phyloP scores from a whole-genome alignment of 345 rosid species.

The Moricandia arvensis region DNA sequence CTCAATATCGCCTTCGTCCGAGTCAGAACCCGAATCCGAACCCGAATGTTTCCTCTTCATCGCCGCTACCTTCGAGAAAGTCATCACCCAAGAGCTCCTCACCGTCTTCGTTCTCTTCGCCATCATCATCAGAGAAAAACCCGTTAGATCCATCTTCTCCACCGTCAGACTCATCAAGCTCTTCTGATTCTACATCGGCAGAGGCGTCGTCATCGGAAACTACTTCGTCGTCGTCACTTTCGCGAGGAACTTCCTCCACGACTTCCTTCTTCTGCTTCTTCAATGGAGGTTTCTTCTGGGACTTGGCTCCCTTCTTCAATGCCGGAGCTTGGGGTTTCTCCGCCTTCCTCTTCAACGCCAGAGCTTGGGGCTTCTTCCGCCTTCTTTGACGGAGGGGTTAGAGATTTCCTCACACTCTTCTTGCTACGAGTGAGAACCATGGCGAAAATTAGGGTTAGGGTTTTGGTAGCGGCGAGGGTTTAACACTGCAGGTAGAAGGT shows the following conservation, averaged over 20 bases:
- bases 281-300: conserved; percentile 37
- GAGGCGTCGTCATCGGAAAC: conserved; percentile 42
- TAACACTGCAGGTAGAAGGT: conserved; percentile 16
- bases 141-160: conserved; percentile 24
- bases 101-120: conserved; percentile 25
- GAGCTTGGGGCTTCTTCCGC: background rate
- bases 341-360: conserved; percentile 39
- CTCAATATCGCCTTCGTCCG: conserved; percentile 54
- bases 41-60: conserved; percentile 42
- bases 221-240: conserved; percentile 39
- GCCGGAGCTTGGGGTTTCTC: conserved; percentile 38
- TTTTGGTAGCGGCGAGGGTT: conserved; percentile 35
- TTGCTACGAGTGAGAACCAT: conserved; percentile 51
- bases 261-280: conserved; percentile 59
- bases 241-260: conserved; percentile 39
- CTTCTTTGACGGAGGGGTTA: conserved; percentile 36
- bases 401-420: conserved; percentile 50
- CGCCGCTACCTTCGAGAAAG: conserved; percentile 35
- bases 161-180: conserved; percentile 37
- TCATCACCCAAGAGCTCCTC: conserved; percentile 32
- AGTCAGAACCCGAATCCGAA: conserved; percentile 39
- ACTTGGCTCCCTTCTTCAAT: conserved; percentile 48
- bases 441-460: conserved; percentile 19
- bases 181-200: conserved; percentile 45
- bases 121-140: conserved; percentile 29